phyloP scores from a whole-genome alignment of 148 eudicot species.

The Heliamphora exappendiculata region DNA sequence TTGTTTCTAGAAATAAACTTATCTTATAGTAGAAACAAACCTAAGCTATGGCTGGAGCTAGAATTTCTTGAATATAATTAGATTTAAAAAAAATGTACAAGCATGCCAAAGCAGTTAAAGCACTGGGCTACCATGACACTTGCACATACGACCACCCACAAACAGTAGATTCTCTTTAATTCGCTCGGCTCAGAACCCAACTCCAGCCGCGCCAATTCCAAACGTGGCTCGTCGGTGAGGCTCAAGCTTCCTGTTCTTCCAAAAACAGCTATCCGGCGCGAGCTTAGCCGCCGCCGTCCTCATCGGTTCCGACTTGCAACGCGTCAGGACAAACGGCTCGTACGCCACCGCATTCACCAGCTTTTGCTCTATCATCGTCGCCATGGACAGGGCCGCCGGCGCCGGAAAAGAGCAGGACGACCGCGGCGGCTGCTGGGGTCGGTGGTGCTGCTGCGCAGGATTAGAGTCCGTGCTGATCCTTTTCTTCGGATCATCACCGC shows the following conservation, averaged over 20 bases:
- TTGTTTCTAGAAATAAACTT: too few species aligned
- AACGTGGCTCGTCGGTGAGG: conserved; percentile 58
- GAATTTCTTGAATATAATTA: too few species aligned
- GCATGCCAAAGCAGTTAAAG: not conserved
- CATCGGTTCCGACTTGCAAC: conserved; percentile 94
- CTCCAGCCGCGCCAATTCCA: conserved; percentile 55
- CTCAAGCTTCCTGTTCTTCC: conserved; percentile 67
- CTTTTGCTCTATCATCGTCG: conserved; percentile 61
- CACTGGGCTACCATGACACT: not conserved
- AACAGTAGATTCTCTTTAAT: not conserved
- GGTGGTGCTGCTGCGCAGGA: not conserved
- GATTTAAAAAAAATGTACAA: conserved; percentile 10
- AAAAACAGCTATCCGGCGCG: conserved; percentile 53
- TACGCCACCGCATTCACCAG: conserved; percentile 55
- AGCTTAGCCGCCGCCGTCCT: conserved; percentile 72
- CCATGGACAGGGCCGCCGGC: conserved; percentile 40
- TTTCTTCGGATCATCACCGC: conserved; percentile 24
- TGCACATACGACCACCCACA: not conserved
- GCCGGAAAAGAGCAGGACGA: conserved; percentile 73
- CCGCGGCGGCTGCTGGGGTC: conserved; percentile 39
- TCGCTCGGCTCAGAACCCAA: conserved; percentile 43
- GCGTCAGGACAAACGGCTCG: conserved; percentile 76
- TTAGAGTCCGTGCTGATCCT: conserved; percentile 23
- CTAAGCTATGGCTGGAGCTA: too few species aligned
- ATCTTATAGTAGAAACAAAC: too few species aligned